Evolutionary conservation across 495 filamentous ascomycete genomes (phyloP), one percentile per base, ranked within the genome.

Genomic region (Talaromyces nanjingensis): DNA sequence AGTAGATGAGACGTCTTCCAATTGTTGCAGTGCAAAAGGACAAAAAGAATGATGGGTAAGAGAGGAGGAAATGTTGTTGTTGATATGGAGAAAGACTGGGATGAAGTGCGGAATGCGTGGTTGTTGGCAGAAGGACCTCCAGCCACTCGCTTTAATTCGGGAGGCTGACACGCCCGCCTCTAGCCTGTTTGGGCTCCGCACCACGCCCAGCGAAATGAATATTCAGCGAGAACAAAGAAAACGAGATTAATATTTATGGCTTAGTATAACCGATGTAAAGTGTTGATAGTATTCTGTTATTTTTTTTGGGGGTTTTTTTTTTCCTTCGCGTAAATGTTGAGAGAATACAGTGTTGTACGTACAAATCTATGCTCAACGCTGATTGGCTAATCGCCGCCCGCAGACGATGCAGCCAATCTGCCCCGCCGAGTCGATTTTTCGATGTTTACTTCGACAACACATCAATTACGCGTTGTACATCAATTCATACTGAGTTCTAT

Each of bases 71-170:
- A 33, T 25, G 45, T n/a, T 39, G 45, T 52, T 62, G 60, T 45
- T 47, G 60, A 18, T 27, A 37, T 25, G n/a, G 33, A 45, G 31
- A 22, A 45, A 42, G 29, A 31, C 34, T 33, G 56, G 18, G 24
- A 9, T 20, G 20, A 27, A 39, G 29, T 59, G 57, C 2, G 60
- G 60, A 59, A 59, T 59, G 56, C 29, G 4, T 55, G 52, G 37
- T 24, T 42, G 59, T 62, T 62, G 60, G 24, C 22, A 29, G 53
- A 56, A 29, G 27, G 53, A 62, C 25, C 47, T 22, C 60, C 60
- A 62, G 60, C 60, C 60, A 34, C 60, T 62, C 12, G 39, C 60
- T 49, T 62, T 62, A 62, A 62, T 62, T 62, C 47, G 60, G 60
- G 45, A 54, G 60, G 60, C 45, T 62, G 60, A 62, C 59, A 47